A percentile compares a stretch with the other conserved stretches of the same genome.
Conservation (phyloP, 2,329 filamentous ascomycete species). For the Pseudogymnoascus pannorum region DNA sequence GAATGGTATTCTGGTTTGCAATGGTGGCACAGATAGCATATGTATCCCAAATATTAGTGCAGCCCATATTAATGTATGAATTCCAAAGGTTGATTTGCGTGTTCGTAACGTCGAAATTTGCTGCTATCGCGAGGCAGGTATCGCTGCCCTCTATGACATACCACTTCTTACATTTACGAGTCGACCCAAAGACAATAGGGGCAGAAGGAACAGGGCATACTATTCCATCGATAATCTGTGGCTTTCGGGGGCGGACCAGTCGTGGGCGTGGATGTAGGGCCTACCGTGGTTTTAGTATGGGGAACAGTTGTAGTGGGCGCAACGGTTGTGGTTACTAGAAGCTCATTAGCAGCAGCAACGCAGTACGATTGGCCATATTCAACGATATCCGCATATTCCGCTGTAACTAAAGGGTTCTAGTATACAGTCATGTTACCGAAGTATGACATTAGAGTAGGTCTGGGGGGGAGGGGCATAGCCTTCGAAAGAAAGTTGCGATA, state of each 20-base stretch:
- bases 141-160: neutral
- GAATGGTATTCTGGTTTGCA: neutral
- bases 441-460: neutral
- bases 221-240: neutral
- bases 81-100: constrained; percentile 3
- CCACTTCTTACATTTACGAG: constrained; percentile 1
- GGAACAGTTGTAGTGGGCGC: neutral
- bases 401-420: neutral
- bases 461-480: neutral
- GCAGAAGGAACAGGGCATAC: neutral
- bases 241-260: no score
- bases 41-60: neutral
- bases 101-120: neutral
- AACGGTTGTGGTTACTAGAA: neutral
- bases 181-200: neutral
- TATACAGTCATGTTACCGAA: neutral
- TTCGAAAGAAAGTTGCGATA: neutral
- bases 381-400: neutral
- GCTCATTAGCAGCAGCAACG: neutral
- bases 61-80: neutral
- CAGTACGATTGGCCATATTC: neutral
- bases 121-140: neutral
- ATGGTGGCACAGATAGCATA: constrained; percentile 4
- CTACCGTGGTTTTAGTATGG: neutral
- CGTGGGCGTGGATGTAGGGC: neutral